A percentile compares a stretch with the other conserved stretches of the same genome.
Evolutionary conservation across 176 grass and related monocot genomes (phyloP).

Genomic region (Carex myosuroides): DNA sequence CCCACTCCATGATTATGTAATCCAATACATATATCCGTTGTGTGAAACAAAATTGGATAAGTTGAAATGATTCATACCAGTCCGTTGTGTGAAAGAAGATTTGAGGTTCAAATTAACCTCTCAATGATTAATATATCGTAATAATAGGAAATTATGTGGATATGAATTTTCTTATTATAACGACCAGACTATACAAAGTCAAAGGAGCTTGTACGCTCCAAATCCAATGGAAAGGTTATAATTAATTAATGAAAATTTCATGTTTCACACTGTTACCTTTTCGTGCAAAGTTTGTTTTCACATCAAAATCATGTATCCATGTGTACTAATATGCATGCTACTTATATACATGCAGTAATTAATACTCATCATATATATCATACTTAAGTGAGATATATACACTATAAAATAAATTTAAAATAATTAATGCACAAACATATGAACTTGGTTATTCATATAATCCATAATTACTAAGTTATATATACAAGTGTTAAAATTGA

Average conservation of each 20-base stretch:
- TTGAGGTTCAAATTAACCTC: not conserved
- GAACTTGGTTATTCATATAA: too few species aligned
- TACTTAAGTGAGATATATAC: too few species aligned
- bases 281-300: not conserved
- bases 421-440: too few species aligned
- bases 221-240: not conserved
- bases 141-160: not conserved
- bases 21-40: not conserved
- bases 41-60: too few species aligned
- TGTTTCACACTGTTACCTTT: not conserved
- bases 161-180: not conserved
- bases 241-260: not conserved
- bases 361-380: too few species aligned
- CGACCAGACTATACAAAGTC: not conserved
- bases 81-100: not conserved
- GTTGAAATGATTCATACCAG: too few species aligned
- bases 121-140: not conserved
- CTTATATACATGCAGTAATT: not conserved
- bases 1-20: not conserved
- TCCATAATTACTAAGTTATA: too few species aligned
- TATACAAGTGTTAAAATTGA: too few species aligned
- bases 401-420: too few species aligned
- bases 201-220: not conserved
- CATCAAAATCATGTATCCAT: not conserved
- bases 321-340: not conserved